Evolutionary conservation across 1,284 basidiomycete genomes (phyloP), one percentile per base, ranked within the genome.

Genomic region (Heterobasidion irregulare): DNA sequence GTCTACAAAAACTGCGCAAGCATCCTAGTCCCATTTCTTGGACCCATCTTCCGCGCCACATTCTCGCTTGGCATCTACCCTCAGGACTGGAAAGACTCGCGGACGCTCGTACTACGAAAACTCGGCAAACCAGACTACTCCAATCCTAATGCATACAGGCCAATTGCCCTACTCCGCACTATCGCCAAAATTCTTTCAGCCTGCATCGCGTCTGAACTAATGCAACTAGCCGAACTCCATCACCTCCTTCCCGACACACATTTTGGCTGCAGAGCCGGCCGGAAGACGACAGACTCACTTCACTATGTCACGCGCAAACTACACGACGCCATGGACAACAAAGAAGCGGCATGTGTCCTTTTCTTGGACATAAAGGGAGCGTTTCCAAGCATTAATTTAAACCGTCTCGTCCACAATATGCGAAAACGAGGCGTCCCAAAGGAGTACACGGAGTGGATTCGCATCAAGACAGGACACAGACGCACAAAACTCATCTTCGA

Each of bases 321-420:
- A 43, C 66, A 67, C 66, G 0, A 43, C 41, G 35, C 38, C 9
- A 10, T 9, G 38, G 10, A 15, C 10, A 15, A 41, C 15, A 56
- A 60, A 0, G 59, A 72, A 19, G 71, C 70, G 1, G 71, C 64
- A 0, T 63, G 65, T 0, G 61, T 64, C 0, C 55, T 77, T 0
- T 72, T 73, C 57, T 64, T 75, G 2, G 72, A 76, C 57, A 65
- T 76, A 19, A 66, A 73, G 61, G 70, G 66, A 0, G 72, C 73
- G 0, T 77, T 75, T 60, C 73, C 70, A 0, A 74, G 64, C 18
- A 64, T 63, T 0, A 60, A 63, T 0, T 58, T 63, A 0, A 60
- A 65, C 1, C 45, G 62, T 0, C 68, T 76, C 1, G 16, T 66
- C 6, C 67, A 72, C 57, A 63, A 75, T 46, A 61, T 75, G 62